Conservation (phyloP, 106 monocot species). For the Chionographis japonica region DNA sequence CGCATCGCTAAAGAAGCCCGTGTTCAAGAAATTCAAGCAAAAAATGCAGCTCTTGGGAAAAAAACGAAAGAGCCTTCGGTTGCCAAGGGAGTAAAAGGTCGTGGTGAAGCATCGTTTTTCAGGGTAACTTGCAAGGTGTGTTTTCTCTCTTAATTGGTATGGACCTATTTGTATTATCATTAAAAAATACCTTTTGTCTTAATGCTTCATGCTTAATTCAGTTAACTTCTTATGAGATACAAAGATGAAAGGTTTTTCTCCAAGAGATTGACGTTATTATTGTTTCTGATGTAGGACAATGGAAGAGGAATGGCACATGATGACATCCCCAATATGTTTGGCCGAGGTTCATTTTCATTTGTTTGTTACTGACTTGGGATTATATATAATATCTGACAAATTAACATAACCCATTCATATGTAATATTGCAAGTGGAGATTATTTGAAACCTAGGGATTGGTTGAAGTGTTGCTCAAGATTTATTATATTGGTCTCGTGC, state of each 20-base stretch:
- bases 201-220: not conserved
- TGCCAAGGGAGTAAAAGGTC: slow-evolving; percentile 53
- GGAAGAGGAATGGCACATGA: slow-evolving; percentile 99
- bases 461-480: not conserved
- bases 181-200: not conserved
- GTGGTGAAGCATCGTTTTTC: slow-evolving; percentile 86
- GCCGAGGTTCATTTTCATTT: slow-evolving; percentile 56
- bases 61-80: slow-evolving; percentile 62
- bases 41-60: slow-evolving; percentile 68
- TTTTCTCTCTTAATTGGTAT: not conserved
- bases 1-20: slow-evolving; percentile 84
- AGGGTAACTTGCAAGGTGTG: slow-evolving; percentile 85
- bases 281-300: slow-evolving; percentile 69
- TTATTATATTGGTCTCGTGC: slow-evolving; percentile 22
- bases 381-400: slow-evolving; percentile 1
- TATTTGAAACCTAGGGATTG: slow-evolving; percentile 5
- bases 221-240: too few relatives aligned
- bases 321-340: slow-evolving; percentile 99
- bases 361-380: not conserved
- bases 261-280: too few relatives aligned
- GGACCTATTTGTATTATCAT: not conserved
- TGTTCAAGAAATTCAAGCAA: slow-evolving; percentile 76
- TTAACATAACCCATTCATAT: not conserved
- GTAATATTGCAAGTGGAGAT: not conserved
- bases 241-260: too few relatives aligned